Evolutionary conservation across 179 eudicot species (phyloP).

Genomic region (Nepenthes alata): DNA sequence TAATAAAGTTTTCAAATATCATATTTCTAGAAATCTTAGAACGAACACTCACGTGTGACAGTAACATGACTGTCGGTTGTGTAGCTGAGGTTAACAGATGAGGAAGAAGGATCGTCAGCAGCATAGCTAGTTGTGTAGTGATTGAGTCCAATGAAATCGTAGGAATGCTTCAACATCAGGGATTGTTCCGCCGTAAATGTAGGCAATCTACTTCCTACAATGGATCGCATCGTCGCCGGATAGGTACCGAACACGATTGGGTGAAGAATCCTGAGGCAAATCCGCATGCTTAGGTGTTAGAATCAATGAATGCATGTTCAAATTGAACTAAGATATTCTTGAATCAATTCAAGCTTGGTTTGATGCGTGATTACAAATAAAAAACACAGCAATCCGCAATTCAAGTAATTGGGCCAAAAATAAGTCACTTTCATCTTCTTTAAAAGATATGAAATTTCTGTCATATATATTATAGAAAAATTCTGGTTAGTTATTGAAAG

Average conservation of each 20-base stretch:
- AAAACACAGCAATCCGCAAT: too few relatives aligned
- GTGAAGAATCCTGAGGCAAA: conserved; percentile 5
- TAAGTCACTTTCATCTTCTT: too few relatives aligned
- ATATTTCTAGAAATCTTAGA: background rate
- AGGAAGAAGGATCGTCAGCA: conserved; percentile 1
- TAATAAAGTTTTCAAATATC: background rate
- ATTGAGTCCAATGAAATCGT: conserved; percentile 27
- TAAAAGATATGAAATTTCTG: too few relatives aligned
- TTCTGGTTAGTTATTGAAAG: too few relatives aligned
- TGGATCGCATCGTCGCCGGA: conserved; percentile 12
- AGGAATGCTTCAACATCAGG: conserved; percentile 15
- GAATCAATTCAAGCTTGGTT: too few relatives aligned
- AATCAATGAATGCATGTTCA: too few relatives aligned
- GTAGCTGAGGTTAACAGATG: conserved; percentile 1
- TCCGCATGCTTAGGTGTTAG: background rate
- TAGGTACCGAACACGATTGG: conserved; percentile 25
- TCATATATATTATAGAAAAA: too few relatives aligned
- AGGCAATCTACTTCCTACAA: conserved; percentile 20
- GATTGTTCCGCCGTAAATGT: conserved; percentile 12
- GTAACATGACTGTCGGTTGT: conserved; percentile 1
- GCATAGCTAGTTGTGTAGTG: conserved; percentile 17
- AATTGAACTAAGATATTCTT: too few relatives aligned
- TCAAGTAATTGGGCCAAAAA: too few relatives aligned
- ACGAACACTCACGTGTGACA: background rate
- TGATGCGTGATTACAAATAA: too few relatives aligned